Evolutionary conservation across 129 eudicot genomes (phyloP).

Genomic region (Flaveria linearis): DNA sequence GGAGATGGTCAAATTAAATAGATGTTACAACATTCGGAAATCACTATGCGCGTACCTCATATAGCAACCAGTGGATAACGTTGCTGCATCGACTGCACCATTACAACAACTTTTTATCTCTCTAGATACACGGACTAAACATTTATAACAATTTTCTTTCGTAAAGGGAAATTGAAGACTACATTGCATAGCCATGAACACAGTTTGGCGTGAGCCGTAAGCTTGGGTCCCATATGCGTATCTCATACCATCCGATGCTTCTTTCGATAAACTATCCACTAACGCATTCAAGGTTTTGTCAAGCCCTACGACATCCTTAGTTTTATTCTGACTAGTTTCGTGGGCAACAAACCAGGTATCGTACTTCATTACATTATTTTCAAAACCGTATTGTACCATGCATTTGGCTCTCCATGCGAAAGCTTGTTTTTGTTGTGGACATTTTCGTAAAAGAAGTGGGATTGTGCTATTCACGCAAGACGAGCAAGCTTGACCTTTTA

Average conservation of each 20-base stretch:
- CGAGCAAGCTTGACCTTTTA: not conserved
- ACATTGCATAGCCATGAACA: not conserved
- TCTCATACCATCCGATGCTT: not conserved
- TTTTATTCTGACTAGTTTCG: not conserved
- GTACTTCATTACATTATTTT: not conserved
- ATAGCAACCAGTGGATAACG: not conserved
- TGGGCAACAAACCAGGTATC: not conserved
- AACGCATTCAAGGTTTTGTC: not conserved
- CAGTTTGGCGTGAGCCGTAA: not conserved
- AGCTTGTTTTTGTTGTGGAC: not conserved
- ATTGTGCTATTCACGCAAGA: not conserved
- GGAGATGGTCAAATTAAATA: no score
- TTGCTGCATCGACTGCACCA: not conserved
- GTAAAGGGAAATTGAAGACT: not conserved
- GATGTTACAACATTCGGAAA: not conserved
- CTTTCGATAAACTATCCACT: not conserved
- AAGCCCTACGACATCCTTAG: not conserved
- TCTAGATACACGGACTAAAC: not conserved
- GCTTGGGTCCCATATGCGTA: not conserved
- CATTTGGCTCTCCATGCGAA: no score
- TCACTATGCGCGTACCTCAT: not conserved
- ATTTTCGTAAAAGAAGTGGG: not conserved
- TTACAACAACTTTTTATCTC: not conserved
- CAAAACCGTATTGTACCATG: not conserved
- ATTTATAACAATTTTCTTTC: not conserved